Base-by-base conservation (phyloP, 768 basidiomycete species). In the Termitomyces sp. region DNA sequence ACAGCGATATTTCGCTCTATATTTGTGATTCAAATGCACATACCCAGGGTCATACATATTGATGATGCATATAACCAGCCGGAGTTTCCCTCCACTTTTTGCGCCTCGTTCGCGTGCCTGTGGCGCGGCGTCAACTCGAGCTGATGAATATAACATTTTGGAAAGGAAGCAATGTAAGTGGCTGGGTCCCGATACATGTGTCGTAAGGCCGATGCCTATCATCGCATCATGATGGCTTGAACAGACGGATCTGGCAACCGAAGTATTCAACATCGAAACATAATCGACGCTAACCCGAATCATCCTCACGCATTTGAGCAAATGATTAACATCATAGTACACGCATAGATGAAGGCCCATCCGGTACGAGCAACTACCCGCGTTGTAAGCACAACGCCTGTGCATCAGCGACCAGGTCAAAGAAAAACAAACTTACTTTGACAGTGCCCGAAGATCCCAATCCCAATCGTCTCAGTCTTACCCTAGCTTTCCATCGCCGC, bases 151-250 rank as follows among this genome's bases (percentile, higher is more conserved):
- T 50, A 29, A 39, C 44, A 49, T 56, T 53, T 29, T 44, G 26
- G 16, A 34, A 62, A 13, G 51, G 42, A 42, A 55, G 22, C 4
- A 41, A 46, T 36, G 20, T 13, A n/a, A 36, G 2, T n/a, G n/a
- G 49, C 50, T 3, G 54, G 20, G 34, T 16, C 68, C 64, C 2
- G 65, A 70, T 10, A 20, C n/a, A 20, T 10, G 68, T 62, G 12
- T 63, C 64, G 24, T 54, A 56, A 20, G 63, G 36, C 3, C 65
- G 61, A 20, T 10, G 1, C 10, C 4, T 34, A 12, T 65, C 26
- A 70, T 53, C 12, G 62, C 57, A 55, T 63, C 65, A 48, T 66
- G 60, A 46, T 70, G 65, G 49, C 67, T 66, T 45, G 67, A 55
- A 56, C 66, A 68, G 51, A 36, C 34, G 34, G 69, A 52, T 67